Evolutionary conservation across 169 alveolate genomes (phyloP).

Genomic region (Pseudocohnilembus persalinus): DNA sequence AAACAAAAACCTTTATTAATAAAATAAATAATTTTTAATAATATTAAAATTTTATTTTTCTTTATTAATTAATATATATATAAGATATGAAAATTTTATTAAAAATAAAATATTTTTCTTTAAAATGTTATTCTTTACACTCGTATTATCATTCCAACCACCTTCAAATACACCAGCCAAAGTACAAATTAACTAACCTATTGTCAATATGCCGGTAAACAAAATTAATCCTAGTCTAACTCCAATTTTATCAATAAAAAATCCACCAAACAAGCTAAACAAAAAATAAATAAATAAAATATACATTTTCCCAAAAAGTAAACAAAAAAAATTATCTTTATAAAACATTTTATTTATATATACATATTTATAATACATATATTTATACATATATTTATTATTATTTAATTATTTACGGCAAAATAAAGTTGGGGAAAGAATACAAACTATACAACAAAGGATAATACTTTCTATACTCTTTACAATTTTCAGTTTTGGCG

Average conservation of each 20-base stretch:
- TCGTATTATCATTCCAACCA: not conserved
- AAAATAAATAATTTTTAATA: too few species aligned
- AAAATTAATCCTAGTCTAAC: slow-evolving; percentile 33
- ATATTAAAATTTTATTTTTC: too few species aligned
- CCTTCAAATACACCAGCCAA: slow-evolving; percentile 11
- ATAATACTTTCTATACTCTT: not conserved
- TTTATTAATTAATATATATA: too few species aligned
- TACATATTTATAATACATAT: too few species aligned
- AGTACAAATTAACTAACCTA: slow-evolving; percentile 37
- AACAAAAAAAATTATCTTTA: too few species aligned
- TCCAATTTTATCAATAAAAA: slow-evolving; percentile 41
- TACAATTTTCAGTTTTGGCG: not conserved
- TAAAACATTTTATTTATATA: too few species aligned
- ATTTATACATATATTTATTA: too few species aligned
- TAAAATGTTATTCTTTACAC: too few species aligned
- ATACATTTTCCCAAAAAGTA: not conserved
- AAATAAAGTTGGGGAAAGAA: slow-evolving; percentile 37
- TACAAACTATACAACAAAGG: slow-evolving; percentile 30
- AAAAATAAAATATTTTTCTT: too few species aligned
- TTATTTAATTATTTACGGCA: slow-evolving; percentile 7
- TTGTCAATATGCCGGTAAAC: slow-evolving; percentile 23
- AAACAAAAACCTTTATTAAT: slow-evolving; percentile 18
- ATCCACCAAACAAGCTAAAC: slow-evolving; percentile 35
- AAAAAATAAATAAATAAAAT: too few species aligned
- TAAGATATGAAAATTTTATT: too few species aligned